Percentiles rank a stretch among this genome's conserved stretches.
phyloP scores from a whole-genome alignment of 768 basidiomycete genomes.

The Boletus pseudo-olivaceus region DNA sequence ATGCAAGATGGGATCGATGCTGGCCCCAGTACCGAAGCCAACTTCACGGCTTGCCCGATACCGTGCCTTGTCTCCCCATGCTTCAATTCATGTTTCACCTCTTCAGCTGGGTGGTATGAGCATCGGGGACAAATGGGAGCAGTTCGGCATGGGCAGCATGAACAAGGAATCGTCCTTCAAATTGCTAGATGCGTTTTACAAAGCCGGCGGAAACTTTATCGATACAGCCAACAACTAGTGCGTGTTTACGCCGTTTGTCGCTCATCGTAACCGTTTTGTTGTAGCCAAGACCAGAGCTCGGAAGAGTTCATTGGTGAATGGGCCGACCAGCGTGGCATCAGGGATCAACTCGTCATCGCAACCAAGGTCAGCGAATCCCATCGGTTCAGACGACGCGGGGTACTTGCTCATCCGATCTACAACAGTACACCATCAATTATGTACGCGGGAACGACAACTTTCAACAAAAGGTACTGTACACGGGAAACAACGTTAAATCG shows the following conservation, averaged over 20 bases:
- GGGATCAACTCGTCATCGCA: conserved; percentile 47
- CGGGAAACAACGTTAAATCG: conserved; percentile 48
- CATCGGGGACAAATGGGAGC: conserved; percentile 43
- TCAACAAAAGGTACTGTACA: conserved; percentile 37
- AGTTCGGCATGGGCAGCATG: conserved; percentile 39
- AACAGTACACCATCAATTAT: conserved; percentile 24
- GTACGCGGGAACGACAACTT: conserved; percentile 5
- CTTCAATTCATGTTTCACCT: conserved; percentile 48
- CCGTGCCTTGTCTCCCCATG: conserved; percentile 37
- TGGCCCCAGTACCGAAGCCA: conserved; percentile 11
- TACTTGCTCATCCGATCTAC: not conserved
- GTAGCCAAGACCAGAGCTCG: conserved; percentile 37
- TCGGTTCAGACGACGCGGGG: not conserved
- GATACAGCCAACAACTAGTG: conserved; percentile 48
- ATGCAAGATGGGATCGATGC: too few species aligned
- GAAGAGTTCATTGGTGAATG: conserved; percentile 49
- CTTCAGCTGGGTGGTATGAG: conserved; percentile 48
- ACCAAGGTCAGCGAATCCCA: conserved; percentile 31
- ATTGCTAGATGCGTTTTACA: conserved; percentile 45
- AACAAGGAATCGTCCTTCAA: conserved; percentile 40
- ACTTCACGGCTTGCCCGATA: conserved; percentile 36
- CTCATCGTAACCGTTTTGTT: not conserved
- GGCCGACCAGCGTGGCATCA: conserved; percentile 38
- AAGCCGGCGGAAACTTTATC: conserved; percentile 48
- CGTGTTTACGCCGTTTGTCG: not conserved